Percentiles rank a stretch among this genome's conserved stretches.
Evolutionary conservation across 176 grass and related monocot species (phyloP).

Genomic region (Zoysia pacifica): DNA sequence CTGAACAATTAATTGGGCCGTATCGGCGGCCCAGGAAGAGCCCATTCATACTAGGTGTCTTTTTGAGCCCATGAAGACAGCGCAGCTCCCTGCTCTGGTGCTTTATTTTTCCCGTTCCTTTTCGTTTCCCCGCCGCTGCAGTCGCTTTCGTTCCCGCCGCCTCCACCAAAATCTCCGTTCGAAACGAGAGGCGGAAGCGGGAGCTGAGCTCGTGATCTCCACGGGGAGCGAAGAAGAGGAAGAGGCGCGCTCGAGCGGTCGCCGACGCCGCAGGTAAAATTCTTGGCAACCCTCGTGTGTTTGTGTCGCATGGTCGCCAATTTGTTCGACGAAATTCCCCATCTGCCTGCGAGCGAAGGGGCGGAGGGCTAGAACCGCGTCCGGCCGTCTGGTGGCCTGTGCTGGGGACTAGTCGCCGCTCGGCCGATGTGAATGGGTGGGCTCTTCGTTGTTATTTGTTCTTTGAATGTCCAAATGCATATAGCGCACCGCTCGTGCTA

Average conservation of each 20-base stretch:
- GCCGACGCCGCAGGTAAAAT: constrained; percentile 24
- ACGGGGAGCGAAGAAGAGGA: neutral
- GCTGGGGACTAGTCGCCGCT: neutral
- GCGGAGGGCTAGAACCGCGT: neutral
- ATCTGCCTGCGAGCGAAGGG: neutral
- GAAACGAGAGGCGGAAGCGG: constrained; percentile 8
- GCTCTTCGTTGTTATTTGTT: neutral
- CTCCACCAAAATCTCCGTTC: constrained; percentile 6
- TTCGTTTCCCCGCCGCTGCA: neutral
- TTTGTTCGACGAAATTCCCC: constrained; percentile 19
- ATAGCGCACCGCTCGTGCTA: neutral
- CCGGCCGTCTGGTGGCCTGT: neutral
- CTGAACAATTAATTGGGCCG: neutral
- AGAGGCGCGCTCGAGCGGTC: neutral
- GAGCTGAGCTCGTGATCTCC: neutral
- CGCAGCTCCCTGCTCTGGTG: neutral
- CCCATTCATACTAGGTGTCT: neutral
- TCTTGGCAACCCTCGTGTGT: neutral
- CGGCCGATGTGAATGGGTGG: neutral
- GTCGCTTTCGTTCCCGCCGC: constrained; percentile 1
- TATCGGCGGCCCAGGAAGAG: neutral
- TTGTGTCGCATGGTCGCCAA: neutral
- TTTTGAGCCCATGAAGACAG: neutral
- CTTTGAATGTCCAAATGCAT: neutral
- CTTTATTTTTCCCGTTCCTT: neutral